Conservation (phyloP, 345 rosid species). For the Camelina neglecta region DNA sequence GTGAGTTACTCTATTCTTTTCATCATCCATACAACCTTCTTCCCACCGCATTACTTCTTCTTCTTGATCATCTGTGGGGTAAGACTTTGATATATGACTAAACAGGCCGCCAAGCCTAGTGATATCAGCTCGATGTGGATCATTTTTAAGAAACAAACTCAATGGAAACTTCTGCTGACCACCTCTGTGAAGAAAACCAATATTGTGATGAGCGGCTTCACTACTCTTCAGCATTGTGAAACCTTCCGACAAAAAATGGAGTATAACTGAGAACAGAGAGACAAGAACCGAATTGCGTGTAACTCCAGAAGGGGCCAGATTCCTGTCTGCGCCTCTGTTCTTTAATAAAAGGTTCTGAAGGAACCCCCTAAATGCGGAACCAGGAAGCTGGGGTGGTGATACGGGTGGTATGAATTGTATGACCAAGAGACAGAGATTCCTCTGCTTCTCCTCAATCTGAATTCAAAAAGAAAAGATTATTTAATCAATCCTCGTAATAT, state of each 20-base stretch:
- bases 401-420: constrained; percentile 88
- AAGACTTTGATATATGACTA: constrained; percentile 75
- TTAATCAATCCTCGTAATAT: background rate
- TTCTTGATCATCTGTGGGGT: constrained; percentile 71
- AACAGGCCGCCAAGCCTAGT: constrained; percentile 95
- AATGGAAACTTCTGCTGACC: constrained; percentile 87
- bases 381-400: constrained; percentile 76
- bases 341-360: constrained; percentile 82
- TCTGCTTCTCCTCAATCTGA: constrained; percentile 97
- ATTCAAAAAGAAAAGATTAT: constrained; percentile 31
- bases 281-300: constrained; percentile 88
- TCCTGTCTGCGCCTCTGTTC: constrained; percentile 88
- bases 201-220: constrained; percentile 51
- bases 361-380: constrained; percentile 88
- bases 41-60: constrained; percentile 85
- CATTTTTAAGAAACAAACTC: constrained; percentile 77
- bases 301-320: constrained; percentile 76
- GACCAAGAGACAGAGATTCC: constrained; percentile 88
- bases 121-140: constrained; percentile 78
- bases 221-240: constrained; percentile 60
- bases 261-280: constrained; percentile 80
- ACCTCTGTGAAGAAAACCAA: constrained; percentile 92
- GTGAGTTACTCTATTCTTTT: constrained; percentile 77
- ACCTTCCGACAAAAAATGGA: constrained; percentile 95
- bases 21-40: constrained; percentile 95